Evolutionary conservation across 2,329 filamentous ascomycete genomes (phyloP), one percentile per base, ranked within the genome.

Genomic region (Fusarium albidum): DNA sequence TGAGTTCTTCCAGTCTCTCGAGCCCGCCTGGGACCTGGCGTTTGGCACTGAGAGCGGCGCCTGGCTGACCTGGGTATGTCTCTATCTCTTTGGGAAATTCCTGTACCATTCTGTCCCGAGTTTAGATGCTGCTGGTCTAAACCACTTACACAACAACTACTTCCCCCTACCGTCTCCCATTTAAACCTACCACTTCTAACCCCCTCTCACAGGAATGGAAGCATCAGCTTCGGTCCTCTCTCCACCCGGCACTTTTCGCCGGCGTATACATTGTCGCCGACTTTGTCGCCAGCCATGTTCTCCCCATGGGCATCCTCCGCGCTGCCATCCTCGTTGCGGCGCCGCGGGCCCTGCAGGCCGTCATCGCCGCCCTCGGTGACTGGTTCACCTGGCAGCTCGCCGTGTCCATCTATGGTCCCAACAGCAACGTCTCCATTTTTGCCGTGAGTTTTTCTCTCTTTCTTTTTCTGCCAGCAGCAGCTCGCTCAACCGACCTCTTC

Each of bases 1-100:
- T 77, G 95, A 99, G 74, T 98, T 91, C 78, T 99, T 95, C 69
- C 95, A 99, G 71, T 90, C 92, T 2, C 83, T 98, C 37, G 95
- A 99, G 77, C 94, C 95, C 46, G 95, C 95, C 63, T 98, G 94
- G 93, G 80, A 87, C 66, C 82, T 95, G 49, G 90, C 90, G 4
- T 97, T 96, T 79, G 93, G 93, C 17, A 69, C 78, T 3, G 71
- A 81, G 12, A 90, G 88, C 72, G 90, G 90, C 57, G 91, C 94
- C 25, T 99, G 94, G 91, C 82, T 97, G 68, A 99, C 95, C 58
- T 99, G 95, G 95, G 94, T 96, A 80, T 68, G 82, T 77, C 50
- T 41, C 11, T 48, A 18, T 21, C 9, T 9, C 17, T 7, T 14
- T 3, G 9, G 17, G 12, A n/a, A 32, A 27, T 18, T 13, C 8